A percentile compares a stretch with the other conserved stretches of the same genome.
phyloP scores from a whole-genome alignment of 129 eudicot species.

The Escallonia rubra region DNA sequence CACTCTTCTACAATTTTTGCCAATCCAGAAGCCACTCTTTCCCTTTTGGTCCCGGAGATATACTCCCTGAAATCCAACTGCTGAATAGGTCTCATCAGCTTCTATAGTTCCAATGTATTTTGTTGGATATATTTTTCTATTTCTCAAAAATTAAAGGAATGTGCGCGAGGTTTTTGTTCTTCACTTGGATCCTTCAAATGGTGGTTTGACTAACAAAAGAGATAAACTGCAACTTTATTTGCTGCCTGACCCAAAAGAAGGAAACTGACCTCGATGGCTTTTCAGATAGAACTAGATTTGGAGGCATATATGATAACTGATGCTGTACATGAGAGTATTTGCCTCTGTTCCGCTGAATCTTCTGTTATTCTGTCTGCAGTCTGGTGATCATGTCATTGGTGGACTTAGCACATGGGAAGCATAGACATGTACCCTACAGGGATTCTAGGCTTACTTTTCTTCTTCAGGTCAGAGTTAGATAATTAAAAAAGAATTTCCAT shows the following conservation, averaged over 20 bases:
- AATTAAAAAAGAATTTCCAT: constrained; percentile 22
- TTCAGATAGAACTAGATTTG: constrained; percentile 3
- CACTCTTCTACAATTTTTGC: no score
- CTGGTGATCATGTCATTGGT: constrained; percentile 89
- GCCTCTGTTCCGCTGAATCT: constrained; percentile 2
- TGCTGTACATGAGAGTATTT: constrained; percentile 4
- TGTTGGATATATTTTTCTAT: no score
- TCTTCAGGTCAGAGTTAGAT: constrained; percentile 76
- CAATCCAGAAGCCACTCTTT: no score
- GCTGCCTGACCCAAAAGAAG: background rate
- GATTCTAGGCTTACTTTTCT: constrained; percentile 89
- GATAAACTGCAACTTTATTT: background rate
- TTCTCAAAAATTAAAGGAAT: background rate
- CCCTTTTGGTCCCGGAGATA: no score
- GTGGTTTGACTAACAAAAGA: background rate
- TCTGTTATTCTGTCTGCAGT: constrained; percentile 35
- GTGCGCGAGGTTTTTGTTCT: background rate
- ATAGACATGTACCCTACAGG: constrained; percentile 87
- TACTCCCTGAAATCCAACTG: no score
- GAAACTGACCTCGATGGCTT: background rate
- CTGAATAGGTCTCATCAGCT: no score
- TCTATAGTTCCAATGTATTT: no score
- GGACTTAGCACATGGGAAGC: constrained; percentile 88
- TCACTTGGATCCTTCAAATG: background rate
- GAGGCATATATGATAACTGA: constrained; percentile 5